Base-by-base conservation (phyloP, 495 filamentous ascomycete species). In the Bacidia gigantensis region DNA sequence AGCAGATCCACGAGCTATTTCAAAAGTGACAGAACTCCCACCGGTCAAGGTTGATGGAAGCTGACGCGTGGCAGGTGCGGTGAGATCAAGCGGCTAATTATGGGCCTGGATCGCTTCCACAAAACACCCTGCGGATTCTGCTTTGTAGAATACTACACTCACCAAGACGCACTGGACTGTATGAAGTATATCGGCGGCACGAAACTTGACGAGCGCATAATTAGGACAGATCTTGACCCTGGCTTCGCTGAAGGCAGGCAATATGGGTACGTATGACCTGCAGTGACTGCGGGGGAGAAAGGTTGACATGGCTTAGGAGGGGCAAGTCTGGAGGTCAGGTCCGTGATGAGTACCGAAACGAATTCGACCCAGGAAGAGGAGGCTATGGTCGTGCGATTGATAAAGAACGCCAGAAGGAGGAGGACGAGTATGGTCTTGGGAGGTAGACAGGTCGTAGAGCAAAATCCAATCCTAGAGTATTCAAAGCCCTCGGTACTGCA, bases 61-160 rank as follows among this genome's bases (percentile, higher is more conserved):
- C 46, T 53, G 21, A 46, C 25, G 1, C 2, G 2, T 7, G 52
- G 45, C 50, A 84, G 80, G 66, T 95, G 87, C 64, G 92, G 92
- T 53, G 90, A 96, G 71, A 90, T 98, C 64, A 97, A 96, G 67
- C 83, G 92, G 32, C 76, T 98, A 22, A 83, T 98, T n/a, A 98
- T 98, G 92, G 92, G 92, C 41, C 77, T 98, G 21, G 93, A 98
- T 63, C 82, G 92, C 17, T 92, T 89, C 72, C 85, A 83, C 69
- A 98, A 98, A 69, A 98, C 92, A 14, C 92, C 92, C 3, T 98
- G 92, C 68, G 92, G 92, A 11, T 98, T 98, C 71, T 98, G 92
- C 71, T 98, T 98, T 62, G 92, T 98, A 60, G 92, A 98, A 67
- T 98, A 98, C 68, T 98, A 97, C 69, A 97, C 81, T 12, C 89